Percentiles rank a stretch among this genome's conserved stretches.
Conservation (phyloP, 177 flowering plant species). For the Vitis hybrid region DNA sequence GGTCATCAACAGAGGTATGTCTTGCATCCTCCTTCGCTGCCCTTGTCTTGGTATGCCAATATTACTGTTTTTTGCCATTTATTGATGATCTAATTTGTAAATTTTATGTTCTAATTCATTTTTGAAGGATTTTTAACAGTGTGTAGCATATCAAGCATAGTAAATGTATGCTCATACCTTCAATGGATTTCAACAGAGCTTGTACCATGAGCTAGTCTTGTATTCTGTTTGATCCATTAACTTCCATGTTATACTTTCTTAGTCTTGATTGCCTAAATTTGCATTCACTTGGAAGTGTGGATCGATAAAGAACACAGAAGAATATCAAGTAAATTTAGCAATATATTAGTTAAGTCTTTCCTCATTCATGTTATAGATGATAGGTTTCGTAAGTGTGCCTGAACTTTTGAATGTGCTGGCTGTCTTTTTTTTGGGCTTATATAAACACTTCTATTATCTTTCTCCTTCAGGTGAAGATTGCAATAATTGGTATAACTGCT, state of each 20-base stretch:
- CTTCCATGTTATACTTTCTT: background rate
- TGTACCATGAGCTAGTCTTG: too few relatives aligned
- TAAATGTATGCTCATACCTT: background rate
- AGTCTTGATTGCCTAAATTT: background rate
- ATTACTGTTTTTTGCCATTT: background rate
- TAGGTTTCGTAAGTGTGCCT: too few relatives aligned
- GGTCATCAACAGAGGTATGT: slow-evolving; percentile 62
- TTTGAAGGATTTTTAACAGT: background rate
- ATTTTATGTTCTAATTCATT: background rate
- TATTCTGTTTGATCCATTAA: background rate
- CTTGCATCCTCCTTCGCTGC: slow-evolving; percentile 1
- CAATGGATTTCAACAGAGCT: background rate
- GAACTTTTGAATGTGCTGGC: background rate
- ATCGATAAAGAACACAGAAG: background rate
- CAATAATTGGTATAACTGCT: slow-evolving; percentile 84
- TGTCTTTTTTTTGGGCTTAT: slow-evolving; percentile 5
- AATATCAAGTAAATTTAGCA: too few relatives aligned
- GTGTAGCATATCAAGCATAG: background rate
- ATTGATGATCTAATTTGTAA: background rate
- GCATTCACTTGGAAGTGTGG: background rate
- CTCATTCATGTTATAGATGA: too few relatives aligned
- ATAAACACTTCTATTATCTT: background rate
- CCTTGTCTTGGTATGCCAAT: background rate
- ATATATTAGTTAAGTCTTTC: too few relatives aligned
- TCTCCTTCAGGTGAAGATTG: slow-evolving; percentile 71